phyloP scores from a whole-genome alignment of 805 yeast species.

The Scheffersomyces spartinae region DNA sequence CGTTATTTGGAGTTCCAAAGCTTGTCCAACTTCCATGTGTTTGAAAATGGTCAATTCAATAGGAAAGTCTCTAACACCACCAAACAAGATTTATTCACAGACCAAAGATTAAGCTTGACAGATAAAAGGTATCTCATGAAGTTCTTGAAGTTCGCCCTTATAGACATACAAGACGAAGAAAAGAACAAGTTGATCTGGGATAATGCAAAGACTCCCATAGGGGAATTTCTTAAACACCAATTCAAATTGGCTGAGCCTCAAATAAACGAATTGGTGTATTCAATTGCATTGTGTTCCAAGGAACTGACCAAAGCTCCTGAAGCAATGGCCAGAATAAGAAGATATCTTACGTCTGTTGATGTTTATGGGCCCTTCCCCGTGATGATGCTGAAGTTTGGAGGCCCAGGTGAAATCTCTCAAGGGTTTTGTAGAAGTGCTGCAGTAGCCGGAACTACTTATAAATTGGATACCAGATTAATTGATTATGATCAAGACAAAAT shows the following conservation, averaged over 20 bases:
- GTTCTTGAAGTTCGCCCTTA: constrained; percentile 75
- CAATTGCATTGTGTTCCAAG: constrained; percentile 70
- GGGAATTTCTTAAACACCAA: constrained; percentile 45
- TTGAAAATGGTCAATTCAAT: constrained; percentile 82
- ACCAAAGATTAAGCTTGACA: constrained; percentile 60
- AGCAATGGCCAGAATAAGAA: constrained; percentile 70
- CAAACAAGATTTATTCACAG: constrained; percentile 89
- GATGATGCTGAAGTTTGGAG: constrained; percentile 84
- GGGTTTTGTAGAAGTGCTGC: constrained; percentile 98
- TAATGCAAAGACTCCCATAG: constrained; percentile 45
- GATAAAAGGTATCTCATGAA: constrained; percentile 84
- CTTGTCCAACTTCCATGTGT: constrained; percentile 82
- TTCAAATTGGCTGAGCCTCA: constrained; percentile 69
- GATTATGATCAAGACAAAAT: constrained; percentile 57
- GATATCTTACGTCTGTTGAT: constrained; percentile 77
- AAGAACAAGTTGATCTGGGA: constrained; percentile 46
- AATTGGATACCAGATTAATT: constrained; percentile 55
- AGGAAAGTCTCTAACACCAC: constrained; percentile 61
- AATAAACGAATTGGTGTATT: constrained; percentile 69
- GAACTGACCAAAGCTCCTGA: constrained; percentile 52
- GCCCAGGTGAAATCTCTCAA: constrained; percentile 91
- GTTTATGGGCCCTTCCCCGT: constrained; percentile 94
- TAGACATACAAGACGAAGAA: constrained; percentile 45
- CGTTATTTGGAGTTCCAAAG: constrained; percentile 90
- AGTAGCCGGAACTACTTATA: constrained; percentile 93